These are phyloP conservation scores for Calonectria crousiana DNA, from an alignment of 2,329 filamentous ascomycete genomes.

Conservation along the genomic window DNA sequence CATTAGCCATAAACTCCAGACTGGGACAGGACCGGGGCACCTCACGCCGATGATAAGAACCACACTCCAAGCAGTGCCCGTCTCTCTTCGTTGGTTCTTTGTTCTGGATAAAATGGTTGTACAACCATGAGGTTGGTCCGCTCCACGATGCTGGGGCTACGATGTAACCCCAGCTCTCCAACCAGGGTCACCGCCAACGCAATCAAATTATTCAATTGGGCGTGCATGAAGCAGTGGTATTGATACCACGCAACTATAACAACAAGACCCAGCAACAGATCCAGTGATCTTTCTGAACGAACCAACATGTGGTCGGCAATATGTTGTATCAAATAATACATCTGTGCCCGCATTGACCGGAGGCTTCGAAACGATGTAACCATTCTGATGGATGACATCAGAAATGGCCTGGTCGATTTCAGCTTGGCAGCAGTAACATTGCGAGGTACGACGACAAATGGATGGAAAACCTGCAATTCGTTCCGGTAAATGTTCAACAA, in stretches of 20 bases:
- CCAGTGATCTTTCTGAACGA: constrained; percentile 62
- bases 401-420: constrained; percentile 56
- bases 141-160: constrained; percentile 55
- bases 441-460: constrained; percentile 60
- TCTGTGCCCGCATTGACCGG: constrained; percentile 62
- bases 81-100: constrained; percentile 64
- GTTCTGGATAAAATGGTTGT: constrained; percentile 51
- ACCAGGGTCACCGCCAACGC: constrained; percentile 61
- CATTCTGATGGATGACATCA: constrained; percentile 63
- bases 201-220: constrained; percentile 64
- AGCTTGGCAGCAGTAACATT: constrained; percentile 52
- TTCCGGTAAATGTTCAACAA: constrained; percentile 59
- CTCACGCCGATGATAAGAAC: constrained; percentile 66
- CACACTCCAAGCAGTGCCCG: constrained; percentile 66
- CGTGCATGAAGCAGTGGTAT: constrained; percentile 66
- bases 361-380: constrained; percentile 61
- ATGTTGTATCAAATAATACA: constrained; percentile 60
- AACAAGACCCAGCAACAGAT: constrained; percentile 62
- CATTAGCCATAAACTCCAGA: constrained; percentile 15
- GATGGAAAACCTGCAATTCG: constrained; percentile 57
- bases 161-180: constrained; percentile 61
- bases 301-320: constrained; percentile 63
- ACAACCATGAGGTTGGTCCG: constrained; percentile 57
- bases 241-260: constrained; percentile 65
- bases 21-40: background rate